Conservation (phyloP, 2,329 filamentous ascomycete genomes). For the Thielaviopsis musarum region DNA sequence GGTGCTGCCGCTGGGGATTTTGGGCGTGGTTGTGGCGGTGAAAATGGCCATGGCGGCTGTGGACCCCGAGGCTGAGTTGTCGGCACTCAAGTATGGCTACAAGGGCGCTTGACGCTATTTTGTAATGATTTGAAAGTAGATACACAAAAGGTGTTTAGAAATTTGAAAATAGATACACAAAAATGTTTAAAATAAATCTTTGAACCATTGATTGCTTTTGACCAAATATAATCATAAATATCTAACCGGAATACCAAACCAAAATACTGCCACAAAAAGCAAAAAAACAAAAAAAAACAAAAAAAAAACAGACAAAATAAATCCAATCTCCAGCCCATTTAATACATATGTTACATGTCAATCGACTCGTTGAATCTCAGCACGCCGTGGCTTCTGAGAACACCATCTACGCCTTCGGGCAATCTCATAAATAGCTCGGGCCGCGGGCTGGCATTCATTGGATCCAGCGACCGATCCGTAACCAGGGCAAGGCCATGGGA, state of each 20-base stretch:
- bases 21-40: conserved; percentile 40
- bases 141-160: too few relatives aligned
- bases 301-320: background rate
- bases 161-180: background rate
- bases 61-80: conserved; percentile 49
- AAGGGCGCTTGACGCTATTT: conserved; percentile 39
- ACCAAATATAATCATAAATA: background rate
- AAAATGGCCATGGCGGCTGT: conserved; percentile 52
- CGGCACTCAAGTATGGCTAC: conserved; percentile 44
- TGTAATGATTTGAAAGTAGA: background rate
- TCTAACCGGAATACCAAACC: background rate
- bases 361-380: conserved; percentile 87
- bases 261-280: background rate
- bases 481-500: conserved; percentile 85
- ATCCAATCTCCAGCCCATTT: background rate
- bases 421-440: conserved; percentile 40
- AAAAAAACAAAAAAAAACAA: background rate
- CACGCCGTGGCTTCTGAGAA: conserved; percentile 72
- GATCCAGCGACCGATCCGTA: conserved; percentile 56
- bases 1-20: conserved; percentile 39
- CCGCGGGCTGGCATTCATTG: conserved; percentile 23
- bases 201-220: too few relatives aligned
- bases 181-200: background rate
- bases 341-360: conserved; percentile 34
- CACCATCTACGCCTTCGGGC: conserved; percentile 72